Evolutionary conservation across 495 filamentous ascomycete genomes (phyloP).

Genomic region (Penicillium coprophilum): DNA sequence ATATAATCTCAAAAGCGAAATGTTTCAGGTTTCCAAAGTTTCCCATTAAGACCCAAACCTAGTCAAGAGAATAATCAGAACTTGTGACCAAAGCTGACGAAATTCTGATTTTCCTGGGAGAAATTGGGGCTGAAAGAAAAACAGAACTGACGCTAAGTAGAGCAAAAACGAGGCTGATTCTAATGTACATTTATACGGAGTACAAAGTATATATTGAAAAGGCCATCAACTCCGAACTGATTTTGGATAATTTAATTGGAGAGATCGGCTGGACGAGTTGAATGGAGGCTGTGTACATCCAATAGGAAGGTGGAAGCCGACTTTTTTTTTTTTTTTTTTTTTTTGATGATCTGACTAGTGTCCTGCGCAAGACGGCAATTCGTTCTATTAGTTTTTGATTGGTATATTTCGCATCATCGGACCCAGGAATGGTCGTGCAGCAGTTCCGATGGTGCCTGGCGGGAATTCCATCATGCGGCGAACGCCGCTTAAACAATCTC

Average conservation of each 20-base stretch:
- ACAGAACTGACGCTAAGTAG: neutral
- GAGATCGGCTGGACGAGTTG: neutral
- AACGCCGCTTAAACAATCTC: neutral
- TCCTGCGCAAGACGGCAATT: neutral
- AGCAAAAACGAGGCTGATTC: neutral
- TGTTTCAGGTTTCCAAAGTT: constrained; percentile 5
- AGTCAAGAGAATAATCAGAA: neutral
- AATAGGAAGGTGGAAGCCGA: constrained; percentile 1
- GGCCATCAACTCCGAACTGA: neutral
- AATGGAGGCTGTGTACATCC: neutral
- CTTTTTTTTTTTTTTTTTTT: neutral
- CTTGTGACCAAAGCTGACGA: neutral
- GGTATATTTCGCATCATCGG: neutral
- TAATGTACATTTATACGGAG: neutral
- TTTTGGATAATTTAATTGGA: neutral
- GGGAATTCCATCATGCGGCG: neutral
- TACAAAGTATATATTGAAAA: neutral
- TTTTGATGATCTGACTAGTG: constrained; percentile 7
- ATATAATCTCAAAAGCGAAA: neutral
- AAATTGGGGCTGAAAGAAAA: constrained; percentile 1
- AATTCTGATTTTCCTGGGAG: neutral
- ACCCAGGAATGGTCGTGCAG: neutral
- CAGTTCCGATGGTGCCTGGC: constrained; percentile 2
- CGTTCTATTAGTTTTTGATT: neutral
- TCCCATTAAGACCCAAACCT: neutral